Evolutionary conservation across 169 alveolate species (phyloP).

Genomic region (Theileria orientalis): DNA sequence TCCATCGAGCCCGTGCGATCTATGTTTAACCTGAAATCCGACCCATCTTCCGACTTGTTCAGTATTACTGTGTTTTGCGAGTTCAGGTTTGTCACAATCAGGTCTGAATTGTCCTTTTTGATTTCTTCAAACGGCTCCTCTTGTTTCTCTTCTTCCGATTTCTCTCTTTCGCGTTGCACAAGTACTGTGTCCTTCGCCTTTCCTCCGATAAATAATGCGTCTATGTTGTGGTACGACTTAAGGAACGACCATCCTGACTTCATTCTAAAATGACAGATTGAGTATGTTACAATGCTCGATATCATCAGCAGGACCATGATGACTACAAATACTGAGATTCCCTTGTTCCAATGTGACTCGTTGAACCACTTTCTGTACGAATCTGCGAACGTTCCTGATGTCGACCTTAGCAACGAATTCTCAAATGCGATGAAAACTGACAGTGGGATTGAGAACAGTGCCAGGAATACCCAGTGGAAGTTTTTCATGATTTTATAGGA

Average conservation of each 20-base stretch:
- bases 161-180: neutral
- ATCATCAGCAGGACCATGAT: neutral
- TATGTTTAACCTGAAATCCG: neutral
- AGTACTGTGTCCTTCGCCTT: neutral
- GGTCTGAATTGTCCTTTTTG: neutral
- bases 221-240: conserved; percentile 12
- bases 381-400: conserved; percentile 2
- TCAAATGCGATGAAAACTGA: conserved; percentile 45
- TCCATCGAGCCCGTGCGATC: neutral
- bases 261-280: conserved; percentile 8
- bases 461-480: conserved; percentile 29
- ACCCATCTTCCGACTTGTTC: neutral
- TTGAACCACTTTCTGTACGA: conserved; percentile 47
- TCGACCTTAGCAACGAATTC: conserved; percentile 32
- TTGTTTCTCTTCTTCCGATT: neutral
- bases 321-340: conserved; percentile 6
- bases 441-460: conserved; percentile 46
- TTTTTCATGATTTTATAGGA: conserved; percentile 25
- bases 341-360: conserved; percentile 26
- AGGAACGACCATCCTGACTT: conserved; percentile 50
- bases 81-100: no score
- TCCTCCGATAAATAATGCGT: neutral
- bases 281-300: conserved; percentile 22
- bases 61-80: neutral
- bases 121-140: neutral